A percentile compares a stretch with the other conserved stretches of the same genome.
These are phyloP conservation scores for Pezicula carpinea DNA, from an alignment of 2,329 filamentous ascomycete species.

Conservation along the genomic window DNA sequence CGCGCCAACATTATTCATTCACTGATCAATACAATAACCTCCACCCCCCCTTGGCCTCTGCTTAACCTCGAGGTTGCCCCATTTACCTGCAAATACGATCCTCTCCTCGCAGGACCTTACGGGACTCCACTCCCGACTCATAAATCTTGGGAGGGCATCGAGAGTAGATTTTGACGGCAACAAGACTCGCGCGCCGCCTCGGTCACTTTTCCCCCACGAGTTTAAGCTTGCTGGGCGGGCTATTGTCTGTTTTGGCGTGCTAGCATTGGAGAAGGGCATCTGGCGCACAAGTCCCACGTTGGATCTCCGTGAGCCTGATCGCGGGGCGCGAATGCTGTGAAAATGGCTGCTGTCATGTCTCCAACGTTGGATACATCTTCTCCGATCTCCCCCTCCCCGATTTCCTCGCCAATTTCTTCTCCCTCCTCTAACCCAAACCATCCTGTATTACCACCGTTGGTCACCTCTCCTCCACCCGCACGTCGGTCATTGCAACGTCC, in stretches of 20 bases:
- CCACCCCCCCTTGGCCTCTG: background rate
- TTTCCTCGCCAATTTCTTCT: constrained; percentile 37
- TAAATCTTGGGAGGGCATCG: background rate
- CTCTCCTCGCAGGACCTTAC: constrained; percentile 3
- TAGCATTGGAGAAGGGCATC: constrained; percentile 3
- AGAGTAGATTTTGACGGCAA: constrained; percentile 4
- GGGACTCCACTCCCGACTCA: background rate
- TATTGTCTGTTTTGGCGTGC: constrained; percentile 13
- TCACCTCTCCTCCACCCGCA: constrained; percentile 46
- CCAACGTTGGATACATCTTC: constrained; percentile 38
- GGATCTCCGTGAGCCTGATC: background rate
- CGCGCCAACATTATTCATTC: constrained; percentile 13
- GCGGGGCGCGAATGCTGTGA: constrained; percentile 1
- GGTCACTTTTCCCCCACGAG: constrained; percentile 6
- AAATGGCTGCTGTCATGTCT: constrained; percentile 47
- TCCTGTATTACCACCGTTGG: constrained; percentile 49
- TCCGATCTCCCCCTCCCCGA: constrained; percentile 46
- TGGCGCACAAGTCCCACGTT: background rate
- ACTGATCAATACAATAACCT: constrained; percentile 7
- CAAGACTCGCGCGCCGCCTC: constrained; percentile 12
- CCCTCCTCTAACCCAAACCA: constrained; percentile 44
- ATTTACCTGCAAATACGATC: constrained; percentile 11
- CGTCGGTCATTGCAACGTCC: constrained; percentile 58
- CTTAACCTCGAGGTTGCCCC: background rate
- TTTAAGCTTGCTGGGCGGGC: constrained; percentile 26